Evolutionary conservation across 176 grass and related monocot species (phyloP), one percentile per base, ranked within the genome.

Genomic region (Oryza nivara): DNA sequence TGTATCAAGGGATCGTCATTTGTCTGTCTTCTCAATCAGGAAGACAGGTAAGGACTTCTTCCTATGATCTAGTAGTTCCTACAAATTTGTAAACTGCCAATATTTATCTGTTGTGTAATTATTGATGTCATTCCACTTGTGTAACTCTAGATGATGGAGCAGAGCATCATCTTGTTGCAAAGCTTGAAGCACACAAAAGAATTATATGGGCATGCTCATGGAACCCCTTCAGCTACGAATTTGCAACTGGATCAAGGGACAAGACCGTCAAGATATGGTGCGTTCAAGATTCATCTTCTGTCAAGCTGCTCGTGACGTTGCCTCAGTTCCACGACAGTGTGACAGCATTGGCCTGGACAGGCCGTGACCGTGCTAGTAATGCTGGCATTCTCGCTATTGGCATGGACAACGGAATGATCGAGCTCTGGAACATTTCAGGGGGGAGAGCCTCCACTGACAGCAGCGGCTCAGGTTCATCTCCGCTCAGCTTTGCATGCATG

Each of bases 181-280:
- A 94, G 83, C 93, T 79, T 41, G 96, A 99, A 89, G 93, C 83
- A 23, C 93, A 99, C 80, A 99, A 96, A 85, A 91, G 96, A 92
- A 99, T 96, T 80, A 91, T 96, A 88, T 99, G 96, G 96, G 91
- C 96, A 47, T 99, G 93, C 63, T 90, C 93, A 73, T 99, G 96
- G 96, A 99, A 93, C 44, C 91, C 93, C 12, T 94, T 94, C 35
- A 87, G 91, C 12, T 74, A 94, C 40, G 88, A 99, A 89, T 99
- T 99, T 86, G 96, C 96, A 68, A 96, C 96, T 46, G 93, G 96
- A 14, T 99, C 93, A 35, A 96, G 96, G 81, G 96, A 99, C 84
- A 99, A 96, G 77, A 99, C 86, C 38, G 93, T 99, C 43, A 99
- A 99, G 90, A 89, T 99, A 63, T 99, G 96, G 96, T 35, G 80